Conservation (phyloP, 1,139 yeast species). For the Geotrichum phurueaensis region DNA sequence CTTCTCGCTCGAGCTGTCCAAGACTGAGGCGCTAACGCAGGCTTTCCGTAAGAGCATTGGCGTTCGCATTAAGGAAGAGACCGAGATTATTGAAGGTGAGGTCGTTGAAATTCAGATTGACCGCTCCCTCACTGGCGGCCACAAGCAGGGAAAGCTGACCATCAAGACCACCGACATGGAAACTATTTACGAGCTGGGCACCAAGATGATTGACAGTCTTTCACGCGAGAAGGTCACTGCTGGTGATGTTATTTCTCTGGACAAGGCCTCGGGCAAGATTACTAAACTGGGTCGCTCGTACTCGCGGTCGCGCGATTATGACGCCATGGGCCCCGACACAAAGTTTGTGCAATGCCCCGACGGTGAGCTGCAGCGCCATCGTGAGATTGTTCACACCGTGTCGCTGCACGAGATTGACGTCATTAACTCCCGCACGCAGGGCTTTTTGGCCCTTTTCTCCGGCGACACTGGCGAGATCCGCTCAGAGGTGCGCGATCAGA, state of each 20-base stretch:
- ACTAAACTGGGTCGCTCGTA: conserved; percentile 92
- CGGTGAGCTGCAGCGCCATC: conserved; percentile 94
- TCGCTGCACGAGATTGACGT: conserved; percentile 97
- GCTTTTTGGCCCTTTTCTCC: conserved; percentile 88
- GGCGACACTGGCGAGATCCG: conserved; percentile 98
- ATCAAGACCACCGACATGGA: conserved; percentile 99
- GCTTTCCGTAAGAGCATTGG: conserved; percentile 96
- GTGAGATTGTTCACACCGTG: conserved; percentile 93
- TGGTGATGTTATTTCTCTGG: conserved; percentile 94
- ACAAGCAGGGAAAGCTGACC: conserved; percentile 94
- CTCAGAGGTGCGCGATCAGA: conserved; percentile 93
- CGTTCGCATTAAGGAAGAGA: conserved; percentile 90
- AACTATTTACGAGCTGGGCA: conserved; percentile 93
- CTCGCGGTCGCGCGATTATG: conserved; percentile 94
- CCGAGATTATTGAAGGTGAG: conserved; percentile 96
- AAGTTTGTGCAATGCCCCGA: conserved; percentile 98
- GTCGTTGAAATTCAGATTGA: conserved; percentile 98
- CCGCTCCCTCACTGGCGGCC: conserved; percentile 94
- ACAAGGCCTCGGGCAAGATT: conserved; percentile 91
- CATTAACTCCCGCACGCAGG: conserved; percentile 95
- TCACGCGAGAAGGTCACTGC: conserved; percentile 94
- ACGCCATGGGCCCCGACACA: conserved; percentile 98
- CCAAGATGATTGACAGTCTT: conserved; percentile 94
- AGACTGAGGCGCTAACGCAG: conserved; percentile 93
- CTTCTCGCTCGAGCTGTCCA: conserved; percentile 82